Percentiles rank a stretch among this genome's conserved stretches.
These are phyloP conservation scores for Moelleriella libera DNA, from an alignment of 2,329 filamentous ascomycete genomes.

Conservation along the genomic window DNA sequence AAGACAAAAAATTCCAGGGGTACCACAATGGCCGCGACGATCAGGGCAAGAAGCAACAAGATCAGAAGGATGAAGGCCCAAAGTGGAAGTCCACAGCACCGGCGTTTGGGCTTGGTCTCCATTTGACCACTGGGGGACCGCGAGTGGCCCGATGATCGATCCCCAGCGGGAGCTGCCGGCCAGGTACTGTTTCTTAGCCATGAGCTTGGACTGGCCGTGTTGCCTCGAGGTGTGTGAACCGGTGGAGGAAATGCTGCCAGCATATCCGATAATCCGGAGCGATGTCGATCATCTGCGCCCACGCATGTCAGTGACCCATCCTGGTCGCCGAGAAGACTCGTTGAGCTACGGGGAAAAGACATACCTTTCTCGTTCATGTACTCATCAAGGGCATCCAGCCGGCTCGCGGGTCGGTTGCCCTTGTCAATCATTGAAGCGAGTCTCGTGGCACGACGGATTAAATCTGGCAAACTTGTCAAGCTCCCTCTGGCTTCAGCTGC, in stretches of 20 bases:
- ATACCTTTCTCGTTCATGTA: constrained; percentile 31
- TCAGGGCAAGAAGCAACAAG: constrained; percentile 53
- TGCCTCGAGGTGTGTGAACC: constrained; percentile 28
- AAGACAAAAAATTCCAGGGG: constrained; percentile 55
- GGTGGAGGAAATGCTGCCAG: constrained; percentile 51
- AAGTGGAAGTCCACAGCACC: constrained; percentile 71
- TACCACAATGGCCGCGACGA: constrained; percentile 71
- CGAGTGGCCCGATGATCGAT: constrained; percentile 1
- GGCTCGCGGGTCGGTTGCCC: constrained; percentile 51
- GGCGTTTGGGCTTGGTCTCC: constrained; percentile 25
- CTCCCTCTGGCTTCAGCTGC: constrained; percentile 76
- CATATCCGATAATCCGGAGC: constrained; percentile 48
- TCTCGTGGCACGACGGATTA: constrained; percentile 78
- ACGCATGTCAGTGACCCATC: constrained; percentile 1
- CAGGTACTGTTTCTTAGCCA: constrained; percentile 31
- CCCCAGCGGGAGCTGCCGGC: constrained; percentile 26
- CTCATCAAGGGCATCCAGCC: constrained; percentile 37
- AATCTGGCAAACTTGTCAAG: constrained; percentile 78
- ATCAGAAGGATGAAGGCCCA: constrained; percentile 59
- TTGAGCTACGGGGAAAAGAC: constrained; percentile 7
- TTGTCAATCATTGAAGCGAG: constrained; percentile 80
- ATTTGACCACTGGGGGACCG: constrained; percentile 4
- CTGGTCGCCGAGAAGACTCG: no score
- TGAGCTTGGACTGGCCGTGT: constrained; percentile 29
- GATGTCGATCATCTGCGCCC: constrained; percentile 26